Evolutionary conservation across 225 moss, liverwort and hornwort species (phyloP).

Genomic region (Pseudoscleropodium purum): DNA sequence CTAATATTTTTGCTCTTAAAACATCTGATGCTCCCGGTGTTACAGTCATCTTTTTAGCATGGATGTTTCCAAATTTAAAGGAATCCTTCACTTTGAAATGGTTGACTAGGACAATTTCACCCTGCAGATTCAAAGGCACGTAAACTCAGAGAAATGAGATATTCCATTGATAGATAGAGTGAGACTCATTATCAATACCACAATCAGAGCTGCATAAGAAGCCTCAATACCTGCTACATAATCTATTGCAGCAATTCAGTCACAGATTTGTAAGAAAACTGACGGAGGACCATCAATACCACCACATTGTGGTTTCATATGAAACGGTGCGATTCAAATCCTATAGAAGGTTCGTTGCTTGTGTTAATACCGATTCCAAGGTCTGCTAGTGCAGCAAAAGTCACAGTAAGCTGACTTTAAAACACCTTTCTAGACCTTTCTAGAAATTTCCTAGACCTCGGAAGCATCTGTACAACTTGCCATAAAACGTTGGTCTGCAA

Average conservation of each 20-base stretch:
- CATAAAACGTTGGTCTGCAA: neutral
- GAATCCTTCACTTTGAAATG: slow-evolving; percentile 28
- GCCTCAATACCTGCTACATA: neutral
- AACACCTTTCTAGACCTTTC: neutral
- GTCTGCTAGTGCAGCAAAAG: neutral
- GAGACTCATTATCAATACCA: neutral
- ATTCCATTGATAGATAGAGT: neutral
- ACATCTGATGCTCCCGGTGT: neutral
- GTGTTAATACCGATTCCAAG: neutral
- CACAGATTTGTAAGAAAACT: neutral
- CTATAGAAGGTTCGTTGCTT: neutral
- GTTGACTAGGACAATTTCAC: slow-evolving; percentile 13
- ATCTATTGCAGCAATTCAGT: neutral
- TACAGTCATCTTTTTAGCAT: slow-evolving; percentile 18
- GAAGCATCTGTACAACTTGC: neutral
- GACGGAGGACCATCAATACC: neutral
- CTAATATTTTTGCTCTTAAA: neutral
- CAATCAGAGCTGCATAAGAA: neutral
- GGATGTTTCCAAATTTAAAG: slow-evolving; percentile 29
- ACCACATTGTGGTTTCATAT: neutral
- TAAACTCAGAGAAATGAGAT: neutral
- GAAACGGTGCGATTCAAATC: neutral
- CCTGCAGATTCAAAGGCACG: neutral
- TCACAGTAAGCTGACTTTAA: neutral
- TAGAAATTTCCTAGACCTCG: neutral